These are phyloP conservation scores for Heterobasidion occidentale DNA, from an alignment of 1,284 basidiomycete genomes.

Conservation along the genomic window DNA sequence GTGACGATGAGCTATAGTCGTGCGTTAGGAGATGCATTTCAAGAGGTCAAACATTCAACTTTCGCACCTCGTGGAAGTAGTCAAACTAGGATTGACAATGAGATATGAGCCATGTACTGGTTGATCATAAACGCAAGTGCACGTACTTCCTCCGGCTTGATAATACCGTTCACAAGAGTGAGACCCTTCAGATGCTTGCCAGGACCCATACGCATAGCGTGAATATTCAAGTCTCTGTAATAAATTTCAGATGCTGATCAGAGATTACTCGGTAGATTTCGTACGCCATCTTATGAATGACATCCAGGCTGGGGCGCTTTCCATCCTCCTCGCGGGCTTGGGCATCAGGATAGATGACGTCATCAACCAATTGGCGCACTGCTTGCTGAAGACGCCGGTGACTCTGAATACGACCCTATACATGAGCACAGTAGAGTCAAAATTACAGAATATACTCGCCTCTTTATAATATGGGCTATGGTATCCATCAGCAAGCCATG, in stretches of 20 bases:
- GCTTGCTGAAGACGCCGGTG: constrained; percentile 63
- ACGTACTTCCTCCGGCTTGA: constrained; percentile 74
- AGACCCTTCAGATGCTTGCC: constrained; percentile 86
- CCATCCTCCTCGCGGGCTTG: constrained; percentile 71
- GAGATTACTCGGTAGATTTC: constrained; percentile 12
- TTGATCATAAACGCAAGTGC: too few species aligned
- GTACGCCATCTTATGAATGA: constrained; percentile 69
- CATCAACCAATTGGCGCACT: constrained; percentile 55
- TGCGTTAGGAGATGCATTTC: constrained; percentile 14
- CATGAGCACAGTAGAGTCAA: too few species aligned
- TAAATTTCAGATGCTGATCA: not conserved
- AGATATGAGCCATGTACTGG: too few species aligned
- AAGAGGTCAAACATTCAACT: not conserved
- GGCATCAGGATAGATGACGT: constrained; percentile 60
- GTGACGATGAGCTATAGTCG: constrained; percentile 69
- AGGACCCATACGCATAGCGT: constrained; percentile 91
- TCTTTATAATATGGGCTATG: constrained; percentile 82
- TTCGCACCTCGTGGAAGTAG: constrained; percentile 64
- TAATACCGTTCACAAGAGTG: constrained; percentile 73
- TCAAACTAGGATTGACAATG: constrained; percentile 34
- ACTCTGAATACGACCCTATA: constrained; percentile 12
- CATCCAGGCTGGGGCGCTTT: constrained; percentile 65
- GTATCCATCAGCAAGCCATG: constrained; percentile 80
- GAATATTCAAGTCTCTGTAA: constrained; percentile 61
- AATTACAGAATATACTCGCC: too few species aligned